Base-by-base conservation (phyloP, 257 asterid genomes). In the Avicennia marina region DNA sequence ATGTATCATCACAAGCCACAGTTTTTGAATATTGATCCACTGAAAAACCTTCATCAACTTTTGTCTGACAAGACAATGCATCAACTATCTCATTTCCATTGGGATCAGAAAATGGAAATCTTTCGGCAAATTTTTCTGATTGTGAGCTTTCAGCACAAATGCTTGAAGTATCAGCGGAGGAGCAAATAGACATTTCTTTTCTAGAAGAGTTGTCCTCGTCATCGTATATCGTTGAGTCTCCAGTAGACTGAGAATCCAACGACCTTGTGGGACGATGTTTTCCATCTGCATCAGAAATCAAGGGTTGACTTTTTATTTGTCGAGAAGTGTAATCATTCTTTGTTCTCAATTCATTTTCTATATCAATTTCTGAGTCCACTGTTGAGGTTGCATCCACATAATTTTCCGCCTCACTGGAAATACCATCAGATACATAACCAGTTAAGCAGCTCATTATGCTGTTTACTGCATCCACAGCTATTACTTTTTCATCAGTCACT, bases 341-440 rank as follows among this genome's bases (percentile, higher is more conserved):
- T 75, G 66, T 53, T 74, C 78, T 83, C 67, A 70, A 18, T 68
- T 85, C 94, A 1, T 82, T 69, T 55, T 81, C 95, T 33, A 85
- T 80, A 38, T 83, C 96, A 64, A 76, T 58, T 70, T 85, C 95
- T 42, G 89, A 73, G 55, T 82, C 98, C 75, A 85, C 78, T 56
- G 85, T 78, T 41, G 94, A 71, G 47, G 89, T 83, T 50, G 94
- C 96, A 73, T 87, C 98, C 68, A 83, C 74, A 34, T 70, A 88
- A 73, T 77, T 82, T 55, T 87, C 96, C 47, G 73, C 68, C 79
- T 85, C 96, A 73, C 96, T 83, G 29, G 81, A 80, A 62, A 72
- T 63, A 38, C 73, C 93, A 70, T 83, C 89, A 16, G 93, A 85
- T 58, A 71, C 74, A 65, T 81, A 76, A 54, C 81, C 41, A 36